Conservation (phyloP, 495 filamentous ascomycete species). For the Pyrenula massariospora region DNA sequence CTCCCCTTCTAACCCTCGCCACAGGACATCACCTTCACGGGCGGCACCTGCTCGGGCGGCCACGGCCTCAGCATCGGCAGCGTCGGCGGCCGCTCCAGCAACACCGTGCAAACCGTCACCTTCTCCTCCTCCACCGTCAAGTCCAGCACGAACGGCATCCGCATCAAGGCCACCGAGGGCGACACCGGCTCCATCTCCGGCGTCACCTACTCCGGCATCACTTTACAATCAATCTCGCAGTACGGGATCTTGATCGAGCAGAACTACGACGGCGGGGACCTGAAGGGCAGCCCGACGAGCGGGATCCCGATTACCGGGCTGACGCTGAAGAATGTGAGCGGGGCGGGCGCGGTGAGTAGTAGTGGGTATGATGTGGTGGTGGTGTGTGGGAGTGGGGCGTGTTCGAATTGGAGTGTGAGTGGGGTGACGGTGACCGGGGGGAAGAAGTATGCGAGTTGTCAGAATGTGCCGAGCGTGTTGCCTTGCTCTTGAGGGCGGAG, state of each 20-base stretch:
- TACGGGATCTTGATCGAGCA: conserved; percentile 56
- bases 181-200: conserved; percentile 14
- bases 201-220: conserved; percentile 15
- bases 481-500: conserved; percentile 7
- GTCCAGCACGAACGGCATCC: conserved; percentile 12
- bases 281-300: conserved; percentile 38
- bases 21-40: conserved; percentile 21
- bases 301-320: conserved; percentile 47
- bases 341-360: conserved; percentile 22
- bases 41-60: conserved; percentile 29
- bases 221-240: conserved; percentile 10
- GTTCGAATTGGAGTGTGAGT: conserved; percentile 27
- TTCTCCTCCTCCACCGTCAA: conserved; percentile 12
- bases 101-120: conserved; percentile 8
- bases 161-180: conserved; percentile 15
- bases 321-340: conserved; percentile 32
- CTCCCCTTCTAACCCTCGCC: conserved; percentile 6
- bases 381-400: conserved; percentile 29
- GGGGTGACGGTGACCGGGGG: conserved; percentile 27
- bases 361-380: conserved; percentile 34
- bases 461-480: conserved; percentile 21
- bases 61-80: conserved; percentile 36
- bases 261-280: conserved; percentile 46
- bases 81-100: conserved; percentile 25
- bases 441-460: conserved; percentile 26